Conservation (phyloP, 2,329 filamentous ascomycete species). For the Venturia pyrina region DNA sequence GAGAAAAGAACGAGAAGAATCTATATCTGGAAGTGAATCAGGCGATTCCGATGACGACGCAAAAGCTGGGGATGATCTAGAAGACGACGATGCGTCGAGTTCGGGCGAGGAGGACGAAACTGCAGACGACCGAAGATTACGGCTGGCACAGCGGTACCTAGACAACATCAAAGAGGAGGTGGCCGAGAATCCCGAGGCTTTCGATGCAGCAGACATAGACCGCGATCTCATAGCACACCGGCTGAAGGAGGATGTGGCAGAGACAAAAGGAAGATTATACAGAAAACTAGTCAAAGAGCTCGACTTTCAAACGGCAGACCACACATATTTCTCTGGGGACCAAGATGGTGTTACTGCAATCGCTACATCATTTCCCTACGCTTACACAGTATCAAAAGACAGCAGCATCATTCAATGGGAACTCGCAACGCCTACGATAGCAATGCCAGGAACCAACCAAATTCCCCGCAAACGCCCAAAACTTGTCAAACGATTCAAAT, state of each 20-base stretch:
- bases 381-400: conserved; percentile 85
- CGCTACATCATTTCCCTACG: conserved; percentile 66
- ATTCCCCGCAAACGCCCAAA: conserved; percentile 53
- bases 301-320: conserved; percentile 55
- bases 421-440: conserved; percentile 51
- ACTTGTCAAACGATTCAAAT: conserved; percentile 32
- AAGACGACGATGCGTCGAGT: conserved; percentile 33
- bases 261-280: conserved; percentile 84
- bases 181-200: conserved; percentile 61
- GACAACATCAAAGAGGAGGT: conserved; percentile 75
- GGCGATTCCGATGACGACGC: conserved; percentile 51
- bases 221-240: conserved; percentile 83
- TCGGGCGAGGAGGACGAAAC: conserved; percentile 79
- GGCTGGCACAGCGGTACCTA: conserved; percentile 84
- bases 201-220: conserved; percentile 91
- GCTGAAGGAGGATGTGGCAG: conserved; percentile 82
- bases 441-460: conserved; percentile 28
- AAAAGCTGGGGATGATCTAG: conserved; percentile 22
- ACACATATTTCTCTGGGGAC: conserved; percentile 69
- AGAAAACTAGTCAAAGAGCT: conserved; percentile 66
- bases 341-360: conserved; percentile 69
- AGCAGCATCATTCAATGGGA: conserved; percentile 81
- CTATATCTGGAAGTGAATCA: conserved; percentile 76
- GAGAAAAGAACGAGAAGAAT: conserved; percentile 50
- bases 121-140: conserved; percentile 73